Percentiles rank a stretch among this genome's conserved stretches.
phyloP scores from a whole-genome alignment of 345 rosid genomes.

The Heritiera littoralis region DNA sequence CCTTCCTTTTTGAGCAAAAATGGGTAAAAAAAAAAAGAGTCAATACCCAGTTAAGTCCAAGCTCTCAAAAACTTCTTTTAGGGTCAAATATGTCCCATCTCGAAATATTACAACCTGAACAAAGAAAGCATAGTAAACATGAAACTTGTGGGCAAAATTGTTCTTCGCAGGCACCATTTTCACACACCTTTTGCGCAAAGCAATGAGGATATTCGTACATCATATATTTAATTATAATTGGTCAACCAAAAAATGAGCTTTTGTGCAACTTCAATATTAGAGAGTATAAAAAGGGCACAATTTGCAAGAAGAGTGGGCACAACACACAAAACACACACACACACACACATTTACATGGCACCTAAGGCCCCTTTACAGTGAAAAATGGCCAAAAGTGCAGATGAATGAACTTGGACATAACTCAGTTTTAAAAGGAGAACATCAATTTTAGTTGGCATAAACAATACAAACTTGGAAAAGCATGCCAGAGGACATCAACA shows the following conservation, averaged over 20 bases:
- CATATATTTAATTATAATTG: not conserved
- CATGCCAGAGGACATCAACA: not conserved
- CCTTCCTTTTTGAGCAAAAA: not conserved
- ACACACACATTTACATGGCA: not conserved
- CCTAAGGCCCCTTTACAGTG: not conserved
- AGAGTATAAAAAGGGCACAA: not conserved
- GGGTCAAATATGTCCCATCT: conserved; percentile 95
- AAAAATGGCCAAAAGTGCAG: not conserved
- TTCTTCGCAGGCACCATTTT: not conserved
- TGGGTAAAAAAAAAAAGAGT: not conserved
- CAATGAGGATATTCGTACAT: not conserved
- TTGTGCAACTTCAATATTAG: not conserved
- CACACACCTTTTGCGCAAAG: not conserved
- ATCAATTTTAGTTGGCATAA: not conserved
- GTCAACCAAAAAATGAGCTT: conserved; percentile 1
- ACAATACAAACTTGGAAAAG: not conserved
- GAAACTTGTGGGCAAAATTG: too few relatives aligned
- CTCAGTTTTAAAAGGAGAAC: not conserved
- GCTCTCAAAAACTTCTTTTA: conserved; percentile 97
- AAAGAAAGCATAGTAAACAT: conserved; percentile 8
- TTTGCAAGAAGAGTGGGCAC: not conserved
- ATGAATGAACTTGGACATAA: not conserved
- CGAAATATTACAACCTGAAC: conserved; percentile 96
- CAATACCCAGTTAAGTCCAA: conserved; percentile 88
- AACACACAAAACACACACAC: not conserved